Evolutionary conservation across 148 eudicot genomes (phyloP).

Genomic region (Dianthus caryophyllus): DNA sequence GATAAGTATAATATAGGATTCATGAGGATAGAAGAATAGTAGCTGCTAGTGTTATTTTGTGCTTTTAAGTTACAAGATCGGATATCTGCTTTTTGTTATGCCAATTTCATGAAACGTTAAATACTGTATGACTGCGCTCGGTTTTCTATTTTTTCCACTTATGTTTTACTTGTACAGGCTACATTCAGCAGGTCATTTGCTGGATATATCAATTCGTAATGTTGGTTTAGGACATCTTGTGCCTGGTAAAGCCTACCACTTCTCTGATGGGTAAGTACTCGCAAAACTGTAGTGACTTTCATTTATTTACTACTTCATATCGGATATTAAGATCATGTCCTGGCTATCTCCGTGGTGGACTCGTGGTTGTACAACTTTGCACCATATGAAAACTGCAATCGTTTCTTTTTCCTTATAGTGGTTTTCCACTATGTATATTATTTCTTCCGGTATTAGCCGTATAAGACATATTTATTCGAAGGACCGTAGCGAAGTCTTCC

Average conservation of each 20-base stretch:
- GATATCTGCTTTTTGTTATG: background rate
- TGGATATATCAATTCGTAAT: constrained; percentile 55
- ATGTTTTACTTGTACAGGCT: constrained; percentile 58
- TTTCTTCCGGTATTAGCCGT: too few relatives aligned
- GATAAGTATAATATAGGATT: background rate
- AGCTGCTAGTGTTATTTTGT: background rate
- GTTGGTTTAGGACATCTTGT: constrained; percentile 69
- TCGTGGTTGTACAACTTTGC: too few relatives aligned
- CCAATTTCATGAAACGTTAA: too few relatives aligned
- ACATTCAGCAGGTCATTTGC: constrained; percentile 90
- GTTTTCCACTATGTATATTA: too few relatives aligned
- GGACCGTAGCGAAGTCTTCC: too few relatives aligned
- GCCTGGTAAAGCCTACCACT: constrained; percentile 76
- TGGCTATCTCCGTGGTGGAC: too few relatives aligned
- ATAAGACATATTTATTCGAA: too few relatives aligned
- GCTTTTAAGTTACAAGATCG: background rate
- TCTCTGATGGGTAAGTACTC: constrained; percentile 68
- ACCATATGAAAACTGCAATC: too few relatives aligned
- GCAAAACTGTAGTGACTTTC: background rate
- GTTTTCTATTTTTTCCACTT: too few relatives aligned
- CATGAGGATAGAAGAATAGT: background rate
- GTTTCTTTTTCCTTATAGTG: too few relatives aligned
- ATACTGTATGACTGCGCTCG: background rate
- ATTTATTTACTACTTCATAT: too few relatives aligned
- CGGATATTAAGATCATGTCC: too few relatives aligned